phyloP scores from a whole-genome alignment of 2,329 filamentous ascomycete species.

The Fusarium xyrophilum region DNA sequence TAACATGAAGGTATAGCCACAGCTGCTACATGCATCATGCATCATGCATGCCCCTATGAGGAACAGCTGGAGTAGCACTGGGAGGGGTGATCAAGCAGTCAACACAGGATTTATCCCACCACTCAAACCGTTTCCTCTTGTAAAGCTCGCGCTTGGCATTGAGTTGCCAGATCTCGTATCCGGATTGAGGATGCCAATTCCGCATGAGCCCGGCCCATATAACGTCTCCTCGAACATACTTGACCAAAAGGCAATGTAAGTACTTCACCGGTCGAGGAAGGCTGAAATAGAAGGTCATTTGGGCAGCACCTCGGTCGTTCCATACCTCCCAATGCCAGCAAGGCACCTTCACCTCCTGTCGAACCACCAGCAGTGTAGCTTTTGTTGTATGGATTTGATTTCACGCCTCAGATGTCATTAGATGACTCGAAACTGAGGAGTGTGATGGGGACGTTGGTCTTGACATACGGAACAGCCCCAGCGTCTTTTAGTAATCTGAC shows the following conservation, averaged over 20 bases:
- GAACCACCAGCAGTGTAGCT: conserved; percentile 88
- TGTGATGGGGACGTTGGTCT: conserved; percentile 88
- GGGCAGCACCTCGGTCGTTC: conserved; percentile 77
- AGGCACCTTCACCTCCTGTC: conserved; percentile 82
- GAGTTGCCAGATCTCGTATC: conserved; percentile 82
- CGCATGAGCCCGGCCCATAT: conserved; percentile 80
- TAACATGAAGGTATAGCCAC: conserved; percentile 93
- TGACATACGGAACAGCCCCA: conserved; percentile 88
- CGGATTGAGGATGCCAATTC: conserved; percentile 75
- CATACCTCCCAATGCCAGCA: conserved; percentile 81
- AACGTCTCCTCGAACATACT: conserved; percentile 76
- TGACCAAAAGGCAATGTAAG: conserved; percentile 89
- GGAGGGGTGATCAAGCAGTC: conserved; percentile 85
- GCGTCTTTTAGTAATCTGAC: conserved; percentile 83
- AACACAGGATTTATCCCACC: conserved; percentile 76
- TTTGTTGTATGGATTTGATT: conserved; percentile 82
- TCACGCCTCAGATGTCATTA: conserved; percentile 80
- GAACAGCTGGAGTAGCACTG: conserved; percentile 88
- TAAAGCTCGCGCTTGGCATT: conserved; percentile 79
- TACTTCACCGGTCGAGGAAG: conserved; percentile 79
- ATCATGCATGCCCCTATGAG: conserved; percentile 85
- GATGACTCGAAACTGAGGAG: conserved; percentile 85
- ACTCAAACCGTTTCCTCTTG: conserved; percentile 79
- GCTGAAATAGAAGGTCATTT: conserved; percentile 76
- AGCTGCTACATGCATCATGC: conserved; percentile 85